phyloP scores from a whole-genome alignment of 768 basidiomycete genomes.

The Panus rudis region DNA sequence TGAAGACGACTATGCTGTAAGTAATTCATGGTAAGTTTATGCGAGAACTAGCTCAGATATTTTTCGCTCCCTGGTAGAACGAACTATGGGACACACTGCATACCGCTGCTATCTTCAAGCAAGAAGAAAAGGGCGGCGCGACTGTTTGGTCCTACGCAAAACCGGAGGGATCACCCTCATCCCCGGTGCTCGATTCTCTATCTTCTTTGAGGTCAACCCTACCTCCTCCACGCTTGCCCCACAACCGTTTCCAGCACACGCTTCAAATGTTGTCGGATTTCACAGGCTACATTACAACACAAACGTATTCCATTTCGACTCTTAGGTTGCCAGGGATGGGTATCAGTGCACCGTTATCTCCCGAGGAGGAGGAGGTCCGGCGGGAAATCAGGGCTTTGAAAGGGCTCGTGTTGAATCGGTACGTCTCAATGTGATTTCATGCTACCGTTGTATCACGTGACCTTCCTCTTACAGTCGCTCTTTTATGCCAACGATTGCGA shows the following conservation, averaged over 20 bases:
- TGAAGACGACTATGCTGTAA: conserved; percentile 54
- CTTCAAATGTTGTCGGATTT: conserved; percentile 63
- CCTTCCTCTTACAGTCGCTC: conserved; percentile 4
- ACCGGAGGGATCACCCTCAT: conserved; percentile 20
- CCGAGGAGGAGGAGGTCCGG: conserved; percentile 61
- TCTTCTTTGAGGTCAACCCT: conserved; percentile 14
- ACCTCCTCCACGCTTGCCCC: conserved; percentile 9
- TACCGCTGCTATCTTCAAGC: conserved; percentile 36
- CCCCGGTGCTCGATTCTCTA: conserved; percentile 25
- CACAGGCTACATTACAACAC: conserved; percentile 73
- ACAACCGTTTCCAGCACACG: conserved; percentile 43
- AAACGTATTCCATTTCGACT: conserved; percentile 45
- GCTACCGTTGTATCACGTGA: background rate
- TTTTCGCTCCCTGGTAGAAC: conserved; percentile 25
- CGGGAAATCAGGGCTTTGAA: conserved; percentile 74
- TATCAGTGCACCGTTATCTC: conserved; percentile 12
- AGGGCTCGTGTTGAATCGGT: conserved; percentile 73
- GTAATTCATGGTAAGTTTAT: conserved; percentile 9
- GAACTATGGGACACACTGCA: conserved; percentile 58
- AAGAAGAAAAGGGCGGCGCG: conserved; percentile 17
- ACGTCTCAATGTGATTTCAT: conserved; percentile 16
- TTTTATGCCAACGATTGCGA: conserved; percentile 10
- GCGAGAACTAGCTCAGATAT: background rate
- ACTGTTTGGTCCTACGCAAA: conserved; percentile 34
- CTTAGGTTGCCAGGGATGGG: conserved; percentile 19